A percentile compares a stretch with the other conserved stretches of the same genome.
Conservation (phyloP, 1,284 basidiomycete genomes). For the Schizophyllum commune region DNA sequence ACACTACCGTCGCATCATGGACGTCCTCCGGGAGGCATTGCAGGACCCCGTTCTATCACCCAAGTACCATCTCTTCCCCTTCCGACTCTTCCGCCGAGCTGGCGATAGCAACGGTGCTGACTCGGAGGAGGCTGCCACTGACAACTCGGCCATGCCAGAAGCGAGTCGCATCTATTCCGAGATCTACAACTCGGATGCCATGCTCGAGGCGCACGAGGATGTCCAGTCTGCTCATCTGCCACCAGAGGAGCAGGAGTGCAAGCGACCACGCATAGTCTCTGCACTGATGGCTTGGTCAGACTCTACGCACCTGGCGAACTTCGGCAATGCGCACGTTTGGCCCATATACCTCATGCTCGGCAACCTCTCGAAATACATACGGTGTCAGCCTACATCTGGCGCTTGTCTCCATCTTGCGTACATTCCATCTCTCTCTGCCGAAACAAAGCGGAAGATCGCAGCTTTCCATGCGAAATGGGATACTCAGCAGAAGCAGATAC, state of each 20-base stretch:
- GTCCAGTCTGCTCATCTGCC: slow-evolving; percentile 13
- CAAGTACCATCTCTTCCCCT: slow-evolving; percentile 19
- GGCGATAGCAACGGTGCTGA: background rate
- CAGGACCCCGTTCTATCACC: slow-evolving; percentile 8
- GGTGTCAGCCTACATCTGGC: slow-evolving; percentile 14
- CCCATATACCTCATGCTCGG: slow-evolving; percentile 26
- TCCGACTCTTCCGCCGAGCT: slow-evolving; percentile 17
- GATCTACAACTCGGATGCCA: slow-evolving; percentile 23
- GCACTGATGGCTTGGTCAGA: slow-evolving; percentile 26
- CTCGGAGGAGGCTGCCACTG: slow-evolving; percentile 3
- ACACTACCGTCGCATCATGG: background rate
- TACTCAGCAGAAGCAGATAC: slow-evolving; percentile 11
- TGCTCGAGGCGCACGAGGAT: slow-evolving; percentile 18
- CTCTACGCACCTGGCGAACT: slow-evolving; percentile 23
- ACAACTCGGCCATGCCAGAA: background rate
- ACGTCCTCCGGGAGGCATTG: background rate
- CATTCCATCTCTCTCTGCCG: slow-evolving; percentile 20
- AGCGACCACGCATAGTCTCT: slow-evolving; percentile 13
- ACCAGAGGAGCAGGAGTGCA: slow-evolving; percentile 5
- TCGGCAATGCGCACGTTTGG: slow-evolving; percentile 24
- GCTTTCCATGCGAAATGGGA: background rate
- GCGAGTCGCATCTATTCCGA: slow-evolving; percentile 19
- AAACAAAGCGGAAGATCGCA: background rate
- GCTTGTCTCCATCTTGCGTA: slow-evolving; percentile 23
- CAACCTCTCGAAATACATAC: slow-evolving; percentile 25